Base-by-base conservation (phyloP, 1,139 yeast species). In the Maudiozyma humilis region DNA sequence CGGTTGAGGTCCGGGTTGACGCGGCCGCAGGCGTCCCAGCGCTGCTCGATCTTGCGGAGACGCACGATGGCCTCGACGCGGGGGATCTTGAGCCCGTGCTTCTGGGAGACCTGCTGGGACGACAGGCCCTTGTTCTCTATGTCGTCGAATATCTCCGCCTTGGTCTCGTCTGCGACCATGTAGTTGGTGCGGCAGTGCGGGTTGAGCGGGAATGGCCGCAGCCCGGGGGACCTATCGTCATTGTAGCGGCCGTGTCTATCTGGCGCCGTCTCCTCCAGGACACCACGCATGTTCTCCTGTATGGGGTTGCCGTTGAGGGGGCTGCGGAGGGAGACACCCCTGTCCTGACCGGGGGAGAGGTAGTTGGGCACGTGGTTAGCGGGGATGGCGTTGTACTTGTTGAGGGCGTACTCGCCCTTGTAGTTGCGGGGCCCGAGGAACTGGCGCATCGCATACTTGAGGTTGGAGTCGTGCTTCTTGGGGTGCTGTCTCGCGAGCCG, bases 21-120 rank as follows among this genome's bases (percentile, higher is more conserved):
- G 49, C 67, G 62, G 38, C 72, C 66, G 55, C 75, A 64, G 58
- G 72, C 65, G 47, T 66, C 69, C 79, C 82, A 77, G 43, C 72
- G 66, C 51, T 73, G 66, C 65, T 88, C 94, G 46, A 88, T 73
- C 36, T 69, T 70, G 49, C 75, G 70, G 53, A 91, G 73, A 61
- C 76, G 79, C 25, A 85, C 69, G 49, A 89, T 72, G 15, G 96
- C 97, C 59, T 88, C 96, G 29, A 91, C 73, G 62, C 97, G 76
- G 44, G 88, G 85, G 51, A 88, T 76, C 57, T 86, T 84, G 49
- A 91, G 70, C 5, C 94, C 91, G 57, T 80, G 82, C 56, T 77
- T 78, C 53, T 82, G 78, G 14, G 96, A 91, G 43, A 85, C 79
- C 54, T 80, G 82, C 63, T 85, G 94, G 31, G 79, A 68, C 41